Base-by-base conservation (phyloP, 2,329 filamentous ascomycete species). In the Chrysosporium queenslandicum region DNA sequence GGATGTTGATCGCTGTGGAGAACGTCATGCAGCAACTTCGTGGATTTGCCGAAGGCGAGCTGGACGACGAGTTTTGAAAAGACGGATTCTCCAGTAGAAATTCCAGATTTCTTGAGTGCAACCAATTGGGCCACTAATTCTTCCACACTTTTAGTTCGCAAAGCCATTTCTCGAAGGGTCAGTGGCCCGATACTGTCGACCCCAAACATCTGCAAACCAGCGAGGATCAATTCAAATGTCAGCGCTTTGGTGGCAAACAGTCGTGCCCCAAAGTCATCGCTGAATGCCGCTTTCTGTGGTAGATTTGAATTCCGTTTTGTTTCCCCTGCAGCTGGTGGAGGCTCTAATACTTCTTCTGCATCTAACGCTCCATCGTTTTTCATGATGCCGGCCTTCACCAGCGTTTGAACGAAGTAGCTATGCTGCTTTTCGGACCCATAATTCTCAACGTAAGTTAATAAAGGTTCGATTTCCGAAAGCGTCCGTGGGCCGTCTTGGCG, bases 221-320 rank as follows among this genome's bases (percentile, higher is more conserved):
- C 78, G 51, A 94, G 80, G 23, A 87, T 80, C 58, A 84, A 78
- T 52, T 90, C 81, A 8, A 89, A 73, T 1, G 83, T 79, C 20
- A 92, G 77, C 66, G 86, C 85, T 53, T 75, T 83, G 1, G 82
- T 85, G 8, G 89, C 89, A 64, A 95, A 90, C 71, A 88, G 81
- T 57, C 83, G 79, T n/a, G 89, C 85, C 16, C 86, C 84, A 27
- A 94, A 77, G 0, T 73, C 69, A 64, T 92, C 87, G 61, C 79
- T 83, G 56, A 81, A 78, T 7, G 18, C 43, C 25, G 25, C 34
- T 69, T 67, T 55, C 1, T 41, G 36, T 41, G 37, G 18, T 34
- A 29, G 18, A 18, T 53, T 40, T 18, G 27, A 12, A 14, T 14
- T 37, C 9, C 4, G 12, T 14, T 41, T 4, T 14, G 21, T 23